Evolutionary conservation across 1,284 basidiomycete species (phyloP).

Genomic region (Naganishia liquefaciens): DNA sequence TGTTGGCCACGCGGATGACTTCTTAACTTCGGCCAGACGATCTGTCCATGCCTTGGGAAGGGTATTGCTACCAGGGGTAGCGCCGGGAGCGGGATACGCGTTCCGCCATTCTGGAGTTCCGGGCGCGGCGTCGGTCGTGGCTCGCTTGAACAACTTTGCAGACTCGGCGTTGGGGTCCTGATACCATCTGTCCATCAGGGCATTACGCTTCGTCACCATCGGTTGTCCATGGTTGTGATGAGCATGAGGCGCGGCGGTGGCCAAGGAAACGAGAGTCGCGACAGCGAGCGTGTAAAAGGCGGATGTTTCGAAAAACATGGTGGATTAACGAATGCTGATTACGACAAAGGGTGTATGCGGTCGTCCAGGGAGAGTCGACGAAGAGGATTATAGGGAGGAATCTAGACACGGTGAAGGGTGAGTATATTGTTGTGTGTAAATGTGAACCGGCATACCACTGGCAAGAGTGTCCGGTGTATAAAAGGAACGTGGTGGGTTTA

Average conservation of each 20-base stretch:
- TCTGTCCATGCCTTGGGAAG: conserved; percentile 47
- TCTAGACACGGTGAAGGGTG: neutral
- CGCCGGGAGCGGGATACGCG: conserved; percentile 42
- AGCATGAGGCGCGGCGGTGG: conserved; percentile 18
- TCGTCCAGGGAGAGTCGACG: neutral
- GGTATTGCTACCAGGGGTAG: conserved; percentile 37
- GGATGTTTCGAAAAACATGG: conserved; percentile 20
- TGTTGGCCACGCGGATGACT: conserved; percentile 35
- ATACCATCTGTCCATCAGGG: conserved; percentile 24
- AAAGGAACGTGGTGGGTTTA: conserved; percentile 2
- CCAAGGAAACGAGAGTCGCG: conserved; percentile 7
- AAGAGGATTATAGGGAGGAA: neutral
- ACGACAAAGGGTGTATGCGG: neutral
- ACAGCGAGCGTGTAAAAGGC: conserved; percentile 4
- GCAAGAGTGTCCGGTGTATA: neutral
- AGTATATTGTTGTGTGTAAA: no score
- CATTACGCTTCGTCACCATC: conserved; percentile 1
- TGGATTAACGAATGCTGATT: neutral
- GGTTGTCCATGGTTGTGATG: conserved; percentile 21
- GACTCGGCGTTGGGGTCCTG: conserved; percentile 22
- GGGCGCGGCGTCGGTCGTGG: conserved; percentile 33
- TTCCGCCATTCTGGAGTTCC: conserved; percentile 32
- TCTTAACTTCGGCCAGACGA: conserved; percentile 37
- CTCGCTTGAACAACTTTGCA: conserved; percentile 36
- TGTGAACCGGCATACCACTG: no score